Percentiles rank a stretch among this genome's conserved stretches.
Evolutionary conservation across 805 yeast genomes (phyloP).

Genomic region (Metschnikowia orientalis): DNA sequence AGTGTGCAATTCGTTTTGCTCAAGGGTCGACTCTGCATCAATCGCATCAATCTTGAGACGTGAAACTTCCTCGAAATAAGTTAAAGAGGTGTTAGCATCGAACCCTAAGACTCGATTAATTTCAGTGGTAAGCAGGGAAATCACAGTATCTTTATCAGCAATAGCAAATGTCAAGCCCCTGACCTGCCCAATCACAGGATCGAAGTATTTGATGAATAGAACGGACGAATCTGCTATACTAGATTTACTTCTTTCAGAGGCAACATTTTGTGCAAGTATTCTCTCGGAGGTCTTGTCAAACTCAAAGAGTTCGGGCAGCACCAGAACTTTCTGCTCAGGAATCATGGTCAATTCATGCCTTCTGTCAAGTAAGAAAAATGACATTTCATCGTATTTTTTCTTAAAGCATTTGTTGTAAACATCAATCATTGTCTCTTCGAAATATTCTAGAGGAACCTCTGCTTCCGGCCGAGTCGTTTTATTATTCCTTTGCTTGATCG

Average conservation of each 20-base stretch:
- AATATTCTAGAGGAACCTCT: constrained; percentile 24
- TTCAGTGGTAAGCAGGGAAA: constrained; percentile 38
- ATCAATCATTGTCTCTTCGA: constrained; percentile 45
- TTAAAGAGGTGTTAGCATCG: constrained; percentile 29
- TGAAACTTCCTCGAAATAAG: constrained; percentile 58
- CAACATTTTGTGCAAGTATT: constrained; percentile 5
- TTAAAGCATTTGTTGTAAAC: constrained; percentile 45
- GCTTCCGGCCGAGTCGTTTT: constrained; percentile 62
- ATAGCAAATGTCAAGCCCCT: constrained; percentile 61
- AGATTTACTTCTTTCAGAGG: not conserved
- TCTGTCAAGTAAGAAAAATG: constrained; percentile 64
- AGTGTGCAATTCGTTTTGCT: constrained; percentile 53
- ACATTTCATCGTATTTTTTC: constrained; percentile 46
- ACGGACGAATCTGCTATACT: constrained; percentile 15
- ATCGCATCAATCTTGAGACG: constrained; percentile 47
- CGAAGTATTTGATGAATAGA: constrained; percentile 63
- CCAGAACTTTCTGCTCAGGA: not conserved
- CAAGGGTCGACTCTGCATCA: constrained; percentile 39
- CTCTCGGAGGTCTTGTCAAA: constrained; percentile 21
- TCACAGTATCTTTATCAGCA: constrained; percentile 45
- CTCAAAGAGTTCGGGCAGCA: constrained; percentile 23
- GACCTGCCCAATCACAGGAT: constrained; percentile 48
- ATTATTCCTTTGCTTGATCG: constrained; percentile 63
- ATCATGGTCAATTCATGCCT: constrained; percentile 34
- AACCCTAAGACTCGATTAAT: constrained; percentile 42